Evolutionary conservation across 352 stramenopile genomes (phyloP).

Genomic region (Phytophthora constricta): DNA sequence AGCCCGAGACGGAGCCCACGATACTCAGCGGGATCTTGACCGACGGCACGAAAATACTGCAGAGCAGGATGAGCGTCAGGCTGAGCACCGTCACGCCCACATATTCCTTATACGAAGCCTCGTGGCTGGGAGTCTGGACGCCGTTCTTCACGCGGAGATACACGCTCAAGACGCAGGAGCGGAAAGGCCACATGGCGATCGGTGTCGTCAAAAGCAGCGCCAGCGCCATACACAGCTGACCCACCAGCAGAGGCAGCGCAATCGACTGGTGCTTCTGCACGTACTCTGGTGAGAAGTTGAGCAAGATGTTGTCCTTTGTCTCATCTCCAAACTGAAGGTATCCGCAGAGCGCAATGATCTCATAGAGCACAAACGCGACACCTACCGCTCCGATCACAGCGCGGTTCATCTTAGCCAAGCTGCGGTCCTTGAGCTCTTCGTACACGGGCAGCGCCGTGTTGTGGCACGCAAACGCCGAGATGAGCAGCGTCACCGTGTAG

Average conservation of each 20-base stretch:
- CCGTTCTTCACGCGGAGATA: conserved; percentile 75
- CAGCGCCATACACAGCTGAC: conserved; percentile 68
- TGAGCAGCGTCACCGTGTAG: conserved; percentile 81
- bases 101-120: conserved; percentile 55
- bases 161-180: conserved; percentile 74
- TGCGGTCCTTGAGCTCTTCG: conserved; percentile 68
- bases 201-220: conserved; percentile 70
- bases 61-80: conserved; percentile 66
- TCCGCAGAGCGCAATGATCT: conserved; percentile 69
- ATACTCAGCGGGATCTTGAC: conserved; percentile 85
- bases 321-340: conserved; percentile 72
- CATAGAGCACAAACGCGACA: conserved; percentile 75
- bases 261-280: conserved; percentile 51
- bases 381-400: conserved; percentile 66
- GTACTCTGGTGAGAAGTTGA: conserved; percentile 81
- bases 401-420: conserved; percentile 65
- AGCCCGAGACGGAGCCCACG: conserved; percentile 78
- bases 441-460: conserved; percentile 83
- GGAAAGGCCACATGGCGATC: conserved; percentile 83
- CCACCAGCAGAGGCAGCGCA: conserved; percentile 54
- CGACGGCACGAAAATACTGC: conserved; percentile 77
- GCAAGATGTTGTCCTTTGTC: conserved; percentile 77
- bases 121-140: conserved; percentile 66
- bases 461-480: conserved; percentile 77
- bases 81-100: conserved; percentile 55